These are phyloP conservation scores for Colletotrichum sp. DNA, from an alignment of 2,329 filamentous ascomycete species.

Conservation along the genomic window DNA sequence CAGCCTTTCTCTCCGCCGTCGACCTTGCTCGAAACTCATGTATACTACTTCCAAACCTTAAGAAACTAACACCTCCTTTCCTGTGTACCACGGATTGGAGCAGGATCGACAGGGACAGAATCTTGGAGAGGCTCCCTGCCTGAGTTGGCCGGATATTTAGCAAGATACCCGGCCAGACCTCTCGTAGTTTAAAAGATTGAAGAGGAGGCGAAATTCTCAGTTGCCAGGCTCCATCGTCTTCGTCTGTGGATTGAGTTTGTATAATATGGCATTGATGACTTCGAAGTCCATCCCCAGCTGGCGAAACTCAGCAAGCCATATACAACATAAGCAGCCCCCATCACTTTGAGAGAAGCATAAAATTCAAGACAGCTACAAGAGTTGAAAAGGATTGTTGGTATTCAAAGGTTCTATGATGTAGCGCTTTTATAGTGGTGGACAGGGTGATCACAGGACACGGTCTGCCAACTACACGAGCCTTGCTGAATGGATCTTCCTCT, in stretches of 20 bases:
- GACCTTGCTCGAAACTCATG: neutral
- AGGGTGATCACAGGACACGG: neutral
- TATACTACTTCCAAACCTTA: neutral
- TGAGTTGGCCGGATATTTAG: neutral
- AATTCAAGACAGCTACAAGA: too few relatives aligned
- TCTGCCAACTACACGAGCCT: neutral
- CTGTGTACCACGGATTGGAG: neutral
- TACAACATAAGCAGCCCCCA: neutral
- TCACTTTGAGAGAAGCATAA: neutral
- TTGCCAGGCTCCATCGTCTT: neutral
- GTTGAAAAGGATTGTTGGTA: too few relatives aligned
- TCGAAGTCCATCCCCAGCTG: neutral
- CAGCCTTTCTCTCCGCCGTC: neutral
- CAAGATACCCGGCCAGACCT: fast-evolving
- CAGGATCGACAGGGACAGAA: neutral
- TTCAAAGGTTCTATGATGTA: fast-evolving
- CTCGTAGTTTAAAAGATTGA: neutral
- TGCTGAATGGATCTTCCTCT: neutral
- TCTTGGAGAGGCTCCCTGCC: neutral
- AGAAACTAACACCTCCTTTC: neutral
- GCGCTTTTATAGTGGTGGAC: neutral
- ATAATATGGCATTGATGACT: neutral
- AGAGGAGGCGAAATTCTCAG: too few relatives aligned
- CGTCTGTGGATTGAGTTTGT: fast-evolving
- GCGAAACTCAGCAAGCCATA: neutral